A percentile compares a stretch with the other conserved stretches of the same genome.
Conservation (phyloP, 176 grass and related monocot species). For the Guadua angustifolia region DNA sequence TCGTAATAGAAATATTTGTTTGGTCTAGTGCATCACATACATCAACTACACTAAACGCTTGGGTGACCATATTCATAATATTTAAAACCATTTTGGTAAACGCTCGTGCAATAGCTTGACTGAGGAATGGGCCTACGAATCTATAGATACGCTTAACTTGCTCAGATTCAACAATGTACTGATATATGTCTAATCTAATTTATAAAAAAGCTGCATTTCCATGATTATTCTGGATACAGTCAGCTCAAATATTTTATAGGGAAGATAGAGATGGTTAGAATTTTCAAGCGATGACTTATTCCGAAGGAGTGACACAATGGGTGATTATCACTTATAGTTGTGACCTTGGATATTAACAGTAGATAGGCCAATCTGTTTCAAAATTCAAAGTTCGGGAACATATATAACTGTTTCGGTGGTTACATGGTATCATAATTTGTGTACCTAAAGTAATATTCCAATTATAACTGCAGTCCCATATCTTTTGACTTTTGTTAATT, state of each 20-base stretch:
- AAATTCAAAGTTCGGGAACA: not conserved
- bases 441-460: not conserved
- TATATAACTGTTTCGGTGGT: not conserved
- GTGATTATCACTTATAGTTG: not conserved
- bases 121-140: not conserved
- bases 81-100: not conserved
- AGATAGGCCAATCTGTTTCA: not conserved
- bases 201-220: not conserved
- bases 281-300: not conserved
- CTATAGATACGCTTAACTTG: not conserved
- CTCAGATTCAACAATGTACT: not conserved
- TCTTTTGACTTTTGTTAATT: not conserved
- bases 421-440: not conserved
- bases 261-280: not conserved
- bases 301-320: not conserved
- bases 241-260: not conserved
- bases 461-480: not conserved
- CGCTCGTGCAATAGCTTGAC: not conserved
- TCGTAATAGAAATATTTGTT: conserved; percentile 1
- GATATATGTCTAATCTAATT: not conserved
- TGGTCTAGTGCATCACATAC: not conserved
- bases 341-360: not conserved
- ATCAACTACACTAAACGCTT: conserved; percentile 12
- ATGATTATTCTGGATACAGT: not conserved
- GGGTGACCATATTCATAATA: not conserved